Base-by-base conservation (phyloP, 345 rosid species). In the Aquilaria sinensis region DNA sequence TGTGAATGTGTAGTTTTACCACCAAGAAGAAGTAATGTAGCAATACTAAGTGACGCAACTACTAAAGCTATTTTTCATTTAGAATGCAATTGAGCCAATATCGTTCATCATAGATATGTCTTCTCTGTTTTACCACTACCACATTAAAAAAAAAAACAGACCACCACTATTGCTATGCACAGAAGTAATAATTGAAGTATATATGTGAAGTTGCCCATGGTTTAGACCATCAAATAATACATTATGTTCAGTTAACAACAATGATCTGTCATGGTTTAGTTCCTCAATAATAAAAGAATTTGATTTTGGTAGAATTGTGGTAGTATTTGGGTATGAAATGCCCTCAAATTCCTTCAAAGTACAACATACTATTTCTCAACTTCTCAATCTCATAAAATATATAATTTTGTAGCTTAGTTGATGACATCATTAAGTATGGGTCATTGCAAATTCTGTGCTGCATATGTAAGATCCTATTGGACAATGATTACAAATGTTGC, bases 1-100 rank as follows among this genome's bases (percentile, higher is more conserved):
- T 43, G 51, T 6, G 57, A 50, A 7, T 62, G 57, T 7, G 66
- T 46, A 31, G 57, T 62, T 49, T 57, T 51, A 10, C 56, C 66
- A 2, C 57, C 56, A 32, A 56, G 57, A 2, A 62, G 56, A 2
- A 50, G 6, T 6, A 52, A n/a, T 31, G 57, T 30, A 62, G 56
- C 65, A 12, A 62, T 31, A 16, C 65, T 56, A 32, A 46, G 50
- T 2, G 66, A 11, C 0, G 66, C 57, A 2, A 52, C 48, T 2
- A 33, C 57, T 1, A 62, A 13, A 1, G 33, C 57, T 9, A 62
- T 62, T 12, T 62, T 32, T 5, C 47, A 10, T 9, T 3, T 9
- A 5, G 47, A 6, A 9, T 56, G 30, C 1, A 51, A 10, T 12
- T 2, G 15, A 23, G 57, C 33, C 2, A 62, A 16, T 4, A 62